Percentiles rank a stretch among this genome's conserved stretches.
These are phyloP conservation scores for Microcyclospora pomicola DNA, from an alignment of 2,329 filamentous ascomycete genomes.

Conservation along the genomic window DNA sequence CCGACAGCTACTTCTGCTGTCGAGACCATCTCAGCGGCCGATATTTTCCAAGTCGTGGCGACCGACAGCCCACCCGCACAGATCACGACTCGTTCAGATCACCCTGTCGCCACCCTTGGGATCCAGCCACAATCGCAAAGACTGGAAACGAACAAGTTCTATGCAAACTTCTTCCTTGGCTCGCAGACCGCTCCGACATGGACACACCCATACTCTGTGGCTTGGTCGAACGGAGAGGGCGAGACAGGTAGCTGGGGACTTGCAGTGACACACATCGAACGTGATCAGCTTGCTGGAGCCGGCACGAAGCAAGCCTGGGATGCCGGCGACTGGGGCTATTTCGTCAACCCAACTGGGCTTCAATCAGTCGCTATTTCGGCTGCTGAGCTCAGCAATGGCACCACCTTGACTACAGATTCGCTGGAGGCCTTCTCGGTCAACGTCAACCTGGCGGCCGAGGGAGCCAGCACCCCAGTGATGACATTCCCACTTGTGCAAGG, in stretches of 20 bases:
- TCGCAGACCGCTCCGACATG: constrained; percentile 56
- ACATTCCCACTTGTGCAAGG: constrained; percentile 78
- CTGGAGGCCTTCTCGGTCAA: constrained; percentile 47
- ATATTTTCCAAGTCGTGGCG: constrained; percentile 30
- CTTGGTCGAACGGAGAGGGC: constrained; percentile 35
- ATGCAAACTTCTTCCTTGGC: constrained; percentile 63
- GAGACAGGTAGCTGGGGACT: constrained; percentile 61
- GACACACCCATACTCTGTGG: constrained; percentile 47
- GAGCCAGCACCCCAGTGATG: constrained; percentile 42
- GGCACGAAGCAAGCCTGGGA: constrained; percentile 25
- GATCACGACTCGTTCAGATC: constrained; percentile 24
- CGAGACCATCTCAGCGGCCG: constrained; percentile 12
- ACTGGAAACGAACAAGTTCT: constrained; percentile 59
- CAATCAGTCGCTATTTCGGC: constrained; percentile 73
- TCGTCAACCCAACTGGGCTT: constrained; percentile 67
- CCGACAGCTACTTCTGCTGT: constrained; percentile 15
- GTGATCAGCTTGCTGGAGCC: constrained; percentile 40
- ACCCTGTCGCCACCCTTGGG: constrained; percentile 27
- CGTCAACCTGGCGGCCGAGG: constrained; percentile 48
- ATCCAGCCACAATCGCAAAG: constrained; percentile 29
- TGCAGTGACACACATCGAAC: constrained; percentile 59
- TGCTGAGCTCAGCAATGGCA: constrained; percentile 50
- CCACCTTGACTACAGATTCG: constrained; percentile 41
- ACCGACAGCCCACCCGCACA: constrained; percentile 28
- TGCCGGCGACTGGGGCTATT: constrained; percentile 49